These are phyloP conservation scores for Penicillium waksmanii DNA, from an alignment of 495 filamentous ascomycete genomes.

Conservation along the genomic window DNA sequence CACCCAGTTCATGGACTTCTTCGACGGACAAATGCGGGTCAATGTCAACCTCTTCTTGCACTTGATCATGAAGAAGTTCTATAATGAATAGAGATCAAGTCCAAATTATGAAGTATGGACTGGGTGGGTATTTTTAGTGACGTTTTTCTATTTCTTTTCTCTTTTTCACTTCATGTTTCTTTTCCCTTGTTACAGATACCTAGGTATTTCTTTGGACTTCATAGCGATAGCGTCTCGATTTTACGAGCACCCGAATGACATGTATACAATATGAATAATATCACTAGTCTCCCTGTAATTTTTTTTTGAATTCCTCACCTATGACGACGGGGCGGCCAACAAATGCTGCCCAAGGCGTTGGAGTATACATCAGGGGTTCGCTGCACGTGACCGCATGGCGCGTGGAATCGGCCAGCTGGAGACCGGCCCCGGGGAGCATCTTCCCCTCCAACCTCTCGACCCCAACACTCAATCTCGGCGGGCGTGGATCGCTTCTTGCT, in stretches of 20 bases:
- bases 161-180: slow-evolving; percentile 28
- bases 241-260: slow-evolving; percentile 25
- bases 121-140: slow-evolving; percentile 33
- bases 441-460: slow-evolving; percentile 22
- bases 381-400: slow-evolving; percentile 43
- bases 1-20: slow-evolving; percentile 90
- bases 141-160: slow-evolving; percentile 29
- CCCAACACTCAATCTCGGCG: slow-evolving; percentile 20
- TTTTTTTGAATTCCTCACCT: not conserved
- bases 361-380: slow-evolving; percentile 36
- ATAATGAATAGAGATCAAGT: slow-evolving; percentile 58
- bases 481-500: slow-evolving; percentile 24
- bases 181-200: slow-evolving; percentile 38
- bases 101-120: slow-evolving; percentile 34
- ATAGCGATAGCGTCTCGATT: slow-evolving; percentile 32
- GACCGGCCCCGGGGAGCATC: slow-evolving; percentile 14
- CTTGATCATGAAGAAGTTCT: slow-evolving; percentile 97
- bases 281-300: not conserved
- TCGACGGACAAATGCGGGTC: slow-evolving; percentile 82
- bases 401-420: slow-evolving; percentile 44
- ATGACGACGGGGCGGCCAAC: not conserved
- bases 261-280: slow-evolving; percentile 30
- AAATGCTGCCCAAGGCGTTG: not conserved
- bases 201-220: slow-evolving; percentile 33
- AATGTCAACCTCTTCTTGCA: slow-evolving; percentile 97